Evolutionary conservation across 495 filamentous ascomycete genomes (phyloP).

Genomic region (Penicillium lividum): DNA sequence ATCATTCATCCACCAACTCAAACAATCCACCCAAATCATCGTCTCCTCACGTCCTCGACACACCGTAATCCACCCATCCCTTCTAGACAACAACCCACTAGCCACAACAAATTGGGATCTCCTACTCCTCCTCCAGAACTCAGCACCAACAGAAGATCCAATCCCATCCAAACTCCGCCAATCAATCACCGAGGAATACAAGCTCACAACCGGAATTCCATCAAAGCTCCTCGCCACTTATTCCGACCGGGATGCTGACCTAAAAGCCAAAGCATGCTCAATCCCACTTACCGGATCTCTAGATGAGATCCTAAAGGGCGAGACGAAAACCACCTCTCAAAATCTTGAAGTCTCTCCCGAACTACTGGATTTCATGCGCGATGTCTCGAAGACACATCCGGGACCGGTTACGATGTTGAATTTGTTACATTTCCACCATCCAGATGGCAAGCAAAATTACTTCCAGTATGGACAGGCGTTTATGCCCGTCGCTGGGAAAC

Average conservation of each 20-base stretch:
- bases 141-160: slow-evolving; percentile 13
- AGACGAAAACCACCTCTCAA: slow-evolving; percentile 43
- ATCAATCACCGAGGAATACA: slow-evolving; percentile 43
- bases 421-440: slow-evolving; percentile 59
- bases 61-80: slow-evolving; percentile 54
- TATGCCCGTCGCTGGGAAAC: slow-evolving; percentile 49
- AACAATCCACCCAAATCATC: slow-evolving; percentile 40
- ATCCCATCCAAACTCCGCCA: slow-evolving; percentile 38
- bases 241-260: slow-evolving; percentile 40
- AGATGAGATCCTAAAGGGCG: slow-evolving; percentile 24
- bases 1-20: slow-evolving; percentile 29
- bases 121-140: slow-evolving; percentile 50
- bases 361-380: slow-evolving; percentile 51
- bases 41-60: slow-evolving; percentile 42
- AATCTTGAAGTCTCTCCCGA: slow-evolving; percentile 55
- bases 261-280: slow-evolving; percentile 40
- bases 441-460: slow-evolving; percentile 54
- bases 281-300: slow-evolving; percentile 45
- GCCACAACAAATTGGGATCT: slow-evolving; percentile 58
- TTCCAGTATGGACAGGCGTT: slow-evolving; percentile 61
- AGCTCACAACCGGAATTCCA: slow-evolving; percentile 56
- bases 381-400: slow-evolving; percentile 25
- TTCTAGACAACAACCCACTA: slow-evolving; percentile 47
- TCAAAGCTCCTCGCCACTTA: slow-evolving; percentile 51
- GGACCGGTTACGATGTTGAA: slow-evolving; percentile 69